Evolutionary conservation across 2,329 filamentous ascomycete species (phyloP).

Genomic region (Colletotrichum zoysiae): DNA sequence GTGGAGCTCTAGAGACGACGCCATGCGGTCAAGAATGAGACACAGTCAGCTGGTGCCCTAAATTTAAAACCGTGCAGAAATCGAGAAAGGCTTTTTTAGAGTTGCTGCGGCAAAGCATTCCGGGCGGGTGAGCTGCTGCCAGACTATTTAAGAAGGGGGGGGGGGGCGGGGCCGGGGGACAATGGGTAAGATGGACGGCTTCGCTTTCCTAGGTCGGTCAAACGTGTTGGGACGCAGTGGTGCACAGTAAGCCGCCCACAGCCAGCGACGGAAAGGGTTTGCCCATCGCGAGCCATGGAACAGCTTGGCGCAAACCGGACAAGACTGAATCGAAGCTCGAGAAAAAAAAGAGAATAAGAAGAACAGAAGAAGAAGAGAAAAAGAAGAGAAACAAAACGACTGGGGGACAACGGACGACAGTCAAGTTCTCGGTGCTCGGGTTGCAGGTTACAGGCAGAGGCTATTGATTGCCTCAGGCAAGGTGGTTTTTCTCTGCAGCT

Average conservation of each 20-base stretch:
- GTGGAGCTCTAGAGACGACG: slow-evolving; percentile 46
- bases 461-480: neutral
- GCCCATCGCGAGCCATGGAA: neutral
- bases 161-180: too few species aligned
- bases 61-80: neutral
- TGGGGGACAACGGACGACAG: neutral
- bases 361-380: too few species aligned
- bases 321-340: neutral
- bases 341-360: too few species aligned
- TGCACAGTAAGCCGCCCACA: neutral
- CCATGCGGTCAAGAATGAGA: neutral
- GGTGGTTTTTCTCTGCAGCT: neutral
- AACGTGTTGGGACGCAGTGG: neutral
- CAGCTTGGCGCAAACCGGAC: neutral
- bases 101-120: neutral
- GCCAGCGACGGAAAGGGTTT: neutral
- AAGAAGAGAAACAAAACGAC: too few species aligned
- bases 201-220: too few species aligned
- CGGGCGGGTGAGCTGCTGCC: neutral
- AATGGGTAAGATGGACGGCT: neutral
- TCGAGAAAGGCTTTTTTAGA: neutral
- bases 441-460: neutral
- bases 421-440: neutral
- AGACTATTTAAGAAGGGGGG: neutral
- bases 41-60: neutral